Base-by-base conservation (phyloP, 441 rosid species). In the Gossypium davidsonii region DNA sequence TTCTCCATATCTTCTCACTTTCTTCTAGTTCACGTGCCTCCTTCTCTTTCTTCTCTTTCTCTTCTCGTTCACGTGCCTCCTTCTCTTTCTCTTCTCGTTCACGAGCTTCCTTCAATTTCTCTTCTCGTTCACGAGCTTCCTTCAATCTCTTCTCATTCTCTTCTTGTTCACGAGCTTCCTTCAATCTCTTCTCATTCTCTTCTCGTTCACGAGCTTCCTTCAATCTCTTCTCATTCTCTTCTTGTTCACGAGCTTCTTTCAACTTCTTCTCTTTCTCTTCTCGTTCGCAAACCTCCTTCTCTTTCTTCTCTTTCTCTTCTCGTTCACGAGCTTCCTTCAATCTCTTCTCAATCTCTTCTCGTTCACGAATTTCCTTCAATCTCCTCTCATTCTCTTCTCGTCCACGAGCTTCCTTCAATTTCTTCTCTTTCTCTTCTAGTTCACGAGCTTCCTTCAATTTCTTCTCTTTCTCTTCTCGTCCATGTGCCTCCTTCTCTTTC, bases 1-100 rank as follows among this genome's bases (percentile, higher is more conserved):
- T 79, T 67, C 74, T 74, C 71, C 78, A 25, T 77, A 77, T 87
- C 70, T 18, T 78, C 71, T 84, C 84, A 4, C 78, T 74, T 69
- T 81, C 88, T 82, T 73, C 77, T 52, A 61, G 70, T 64, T 83
- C 84, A 73, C 11, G 70, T 14, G 64, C 79, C 68, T 78, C 85
- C 23, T 10, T 44, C 37, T 73, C 37, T 52, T 15, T 55, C 59
- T 20, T 56, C 14, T 56, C 60, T 3, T 28, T 76, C 76, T 83
- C 87, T 74, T 82, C 87, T 70, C 74, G 79, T 73, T 83, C 85
- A 52, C 39, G 65, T 58, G 78, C 80, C 76, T 75, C 82, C 58
- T 73, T 77, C 70, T 83, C 81, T 79, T 85, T 75, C 77, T 80
- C 87, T 55, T 81, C 84, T 71, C 49, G 76, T 74, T 83, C 82